Percentiles rank a stretch among this genome's conserved stretches.
These are phyloP conservation scores for Penicillium hesseltinei DNA, from an alignment of 2,329 filamentous ascomycete species.

Conservation along the genomic window DNA sequence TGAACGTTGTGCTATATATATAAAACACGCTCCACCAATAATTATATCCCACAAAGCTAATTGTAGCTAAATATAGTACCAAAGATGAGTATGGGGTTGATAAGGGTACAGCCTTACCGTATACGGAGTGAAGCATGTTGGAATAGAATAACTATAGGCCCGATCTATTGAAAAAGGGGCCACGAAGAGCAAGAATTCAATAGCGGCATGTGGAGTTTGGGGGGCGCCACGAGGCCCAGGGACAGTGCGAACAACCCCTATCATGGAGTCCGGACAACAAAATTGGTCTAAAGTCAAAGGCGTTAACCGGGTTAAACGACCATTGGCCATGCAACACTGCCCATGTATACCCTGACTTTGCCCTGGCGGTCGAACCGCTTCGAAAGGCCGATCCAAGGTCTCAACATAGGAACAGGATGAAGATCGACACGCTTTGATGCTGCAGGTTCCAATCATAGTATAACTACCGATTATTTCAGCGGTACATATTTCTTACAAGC, in stretches of 20 bases:
- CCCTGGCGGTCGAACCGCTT: conserved; percentile 10
- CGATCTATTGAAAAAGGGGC: conserved; percentile 16
- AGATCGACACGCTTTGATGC: conserved; percentile 12
- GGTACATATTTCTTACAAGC: neutral
- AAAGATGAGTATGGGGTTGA: conserved; percentile 7
- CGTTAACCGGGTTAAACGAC: neutral
- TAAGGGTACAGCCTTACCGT: neutral
- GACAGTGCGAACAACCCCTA: conserved; percentile 12
- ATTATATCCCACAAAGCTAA: conserved; percentile 7
- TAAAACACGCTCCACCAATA: conserved; percentile 8
- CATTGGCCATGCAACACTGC: neutral
- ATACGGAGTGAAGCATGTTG: neutral
- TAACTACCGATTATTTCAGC: neutral
- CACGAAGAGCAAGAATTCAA: conserved; percentile 9
- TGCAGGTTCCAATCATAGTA: neutral
- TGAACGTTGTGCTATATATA: neutral
- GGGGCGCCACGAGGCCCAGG: conserved; percentile 18
- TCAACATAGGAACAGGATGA: conserved; percentile 13
- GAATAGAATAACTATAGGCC: conserved; percentile 6
- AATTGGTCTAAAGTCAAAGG: neutral
- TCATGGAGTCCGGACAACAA: conserved; percentile 11
- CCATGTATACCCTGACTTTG: neutral
- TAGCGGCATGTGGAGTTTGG: conserved; percentile 23
- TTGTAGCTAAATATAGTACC: conserved; percentile 12
- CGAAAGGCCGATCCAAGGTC: conserved; percentile 3